A percentile compares a stretch with the other conserved stretches of the same genome.
Conservation (phyloP, 2,329 filamentous ascomycete genomes). For the Rugonectria rugulosa region DNA sequence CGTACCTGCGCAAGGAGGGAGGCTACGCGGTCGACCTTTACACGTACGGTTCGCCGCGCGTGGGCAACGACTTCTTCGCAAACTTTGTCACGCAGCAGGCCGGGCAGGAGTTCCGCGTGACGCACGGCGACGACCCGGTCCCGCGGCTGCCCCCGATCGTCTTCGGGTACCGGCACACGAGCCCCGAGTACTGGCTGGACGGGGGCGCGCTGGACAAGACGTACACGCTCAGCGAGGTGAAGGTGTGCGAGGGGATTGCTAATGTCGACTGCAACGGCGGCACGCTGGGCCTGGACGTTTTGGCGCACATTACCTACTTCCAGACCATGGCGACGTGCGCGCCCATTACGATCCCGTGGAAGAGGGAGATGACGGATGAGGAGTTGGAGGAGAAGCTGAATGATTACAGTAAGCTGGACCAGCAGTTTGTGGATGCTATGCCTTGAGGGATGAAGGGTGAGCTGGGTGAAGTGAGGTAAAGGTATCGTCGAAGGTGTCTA, state of each 20-base stretch:
- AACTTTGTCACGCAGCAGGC: slow-evolving; percentile 60
- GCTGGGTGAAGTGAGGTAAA: no score
- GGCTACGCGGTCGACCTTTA: slow-evolving; percentile 61
- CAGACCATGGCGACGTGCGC: not conserved
- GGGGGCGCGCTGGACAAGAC: not conserved
- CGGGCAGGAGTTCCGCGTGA: slow-evolving; percentile 67
- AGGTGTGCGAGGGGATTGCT: not conserved
- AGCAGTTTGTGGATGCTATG: not conserved
- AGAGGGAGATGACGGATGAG: not conserved
- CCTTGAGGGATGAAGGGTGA: no score
- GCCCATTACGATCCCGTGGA: not conserved
- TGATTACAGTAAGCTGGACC: not conserved
- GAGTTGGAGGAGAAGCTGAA: not conserved
- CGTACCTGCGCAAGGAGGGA: slow-evolving; percentile 59
- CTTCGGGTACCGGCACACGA: slow-evolving; percentile 69
- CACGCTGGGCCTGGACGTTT: no score
- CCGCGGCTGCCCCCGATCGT: slow-evolving; percentile 69
- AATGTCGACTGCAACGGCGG: not conserved
- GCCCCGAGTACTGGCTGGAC: slow-evolving; percentile 68
- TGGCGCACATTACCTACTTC: not conserved
- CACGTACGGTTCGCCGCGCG: slow-evolving; percentile 72
- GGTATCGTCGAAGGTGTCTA: no score
- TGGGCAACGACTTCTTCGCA: slow-evolving; percentile 66
- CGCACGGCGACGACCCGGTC: slow-evolving; percentile 72
- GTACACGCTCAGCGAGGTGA: not conserved